Evolutionary conservation across 1,139 yeast genomes (phyloP), one percentile per base, ranked within the genome.

Genomic region (Arxiozyma bovina): DNA sequence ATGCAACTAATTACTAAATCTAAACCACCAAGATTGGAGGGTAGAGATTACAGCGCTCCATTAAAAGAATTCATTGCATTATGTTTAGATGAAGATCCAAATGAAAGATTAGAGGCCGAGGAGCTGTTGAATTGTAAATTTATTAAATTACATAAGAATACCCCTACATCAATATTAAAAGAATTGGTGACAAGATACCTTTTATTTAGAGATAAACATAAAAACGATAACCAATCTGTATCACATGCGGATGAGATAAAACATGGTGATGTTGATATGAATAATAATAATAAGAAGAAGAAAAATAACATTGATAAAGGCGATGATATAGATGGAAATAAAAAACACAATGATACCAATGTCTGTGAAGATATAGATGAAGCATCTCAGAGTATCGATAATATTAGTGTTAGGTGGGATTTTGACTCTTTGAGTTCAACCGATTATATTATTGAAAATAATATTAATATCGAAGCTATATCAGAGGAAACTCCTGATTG

Each of bases 11-110:
- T 94, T 56, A 88, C 96, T 0, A 87, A 91, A 60, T 88, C 87
- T 63, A 88, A 91, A 51, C 99, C 99, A 6, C 96, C 99, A 2
- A 77, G 99, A 58, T 74, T 94, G 53, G 99, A 94, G 66, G 98
- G 99, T 7, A 75, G 93, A 53, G 89, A 84, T 59, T 89, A 88
- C 67, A 81, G 96, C 0, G 70, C 85, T 0, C 73, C 78, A 0
- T 73, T 93, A 56, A 94, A 91, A 64, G 99, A 94, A 70, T 82
- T 89, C 58, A 85, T 94, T 52, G 96, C 99, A 0, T 74, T 87
- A 51, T 93, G 98, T 71, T 75, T 94, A 51, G 98, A 93, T 69
- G 99, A 94, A 70, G 88, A 86, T 58, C 96, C 98, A 0, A 84
- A 82, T 23, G 96, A 88, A 64, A 77, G 99, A 61, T 87, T 91